Evolutionary conservation across 345 rosid genomes (phyloP).

Genomic region (Lagerstroemia speciosa): DNA sequence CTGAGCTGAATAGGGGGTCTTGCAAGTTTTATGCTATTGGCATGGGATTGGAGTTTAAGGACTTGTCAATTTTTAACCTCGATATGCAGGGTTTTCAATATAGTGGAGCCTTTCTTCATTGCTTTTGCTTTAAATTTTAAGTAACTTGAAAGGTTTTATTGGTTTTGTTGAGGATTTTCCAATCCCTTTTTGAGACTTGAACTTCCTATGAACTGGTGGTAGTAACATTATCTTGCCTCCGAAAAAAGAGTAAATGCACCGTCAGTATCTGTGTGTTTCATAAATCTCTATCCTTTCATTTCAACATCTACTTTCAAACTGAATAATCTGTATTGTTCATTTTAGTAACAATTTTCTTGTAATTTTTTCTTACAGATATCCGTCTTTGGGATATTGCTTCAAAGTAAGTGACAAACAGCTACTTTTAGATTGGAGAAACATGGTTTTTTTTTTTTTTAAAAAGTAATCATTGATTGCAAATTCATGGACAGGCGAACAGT

Average conservation of each 20-base stretch:
- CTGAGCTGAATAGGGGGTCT: neutral
- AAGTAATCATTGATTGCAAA: slow-evolving; percentile 1
- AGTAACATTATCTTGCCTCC: neutral
- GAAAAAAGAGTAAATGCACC: neutral
- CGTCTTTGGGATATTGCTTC: slow-evolving; percentile 92
- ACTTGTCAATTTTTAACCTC: neutral
- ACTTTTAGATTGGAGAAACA: neutral
- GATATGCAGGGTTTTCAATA: neutral
- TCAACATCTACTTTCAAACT: neutral
- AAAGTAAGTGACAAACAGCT: slow-evolving; percentile 37
- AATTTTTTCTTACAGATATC: slow-evolving; percentile 47
- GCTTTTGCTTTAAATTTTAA: neutral
- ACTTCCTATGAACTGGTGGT: neutral
- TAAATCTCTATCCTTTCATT: neutral
- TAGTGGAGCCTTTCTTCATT: neutral
- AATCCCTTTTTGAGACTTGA: neutral
- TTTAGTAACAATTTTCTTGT: neutral
- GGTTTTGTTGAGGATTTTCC: neutral
- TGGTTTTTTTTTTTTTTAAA: neutral
- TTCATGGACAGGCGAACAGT: slow-evolving; percentile 61
- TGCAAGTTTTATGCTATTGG: neutral
- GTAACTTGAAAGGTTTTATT: neutral
- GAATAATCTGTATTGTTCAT: slow-evolving; percentile 4
- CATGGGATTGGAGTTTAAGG: neutral
- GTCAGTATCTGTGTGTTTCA: neutral